phyloP scores from a whole-genome alignment of 1,284 basidiomycete species.

The Papiliotrema nemorosa region DNA sequence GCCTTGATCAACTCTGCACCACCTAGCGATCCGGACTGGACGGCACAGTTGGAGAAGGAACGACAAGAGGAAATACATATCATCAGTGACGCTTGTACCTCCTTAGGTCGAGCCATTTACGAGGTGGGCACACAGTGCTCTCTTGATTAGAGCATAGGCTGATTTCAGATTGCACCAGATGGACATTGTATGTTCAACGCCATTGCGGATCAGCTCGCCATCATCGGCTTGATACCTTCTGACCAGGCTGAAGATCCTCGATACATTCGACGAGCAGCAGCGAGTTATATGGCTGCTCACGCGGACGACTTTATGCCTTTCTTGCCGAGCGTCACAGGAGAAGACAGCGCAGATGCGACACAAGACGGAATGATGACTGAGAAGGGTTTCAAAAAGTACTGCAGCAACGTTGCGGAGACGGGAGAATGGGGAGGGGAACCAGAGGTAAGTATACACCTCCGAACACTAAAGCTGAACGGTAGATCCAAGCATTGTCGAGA shows the following conservation, averaged over 20 bases:
- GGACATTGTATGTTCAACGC: conserved; percentile 95
- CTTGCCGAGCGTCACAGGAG: conserved; percentile 70
- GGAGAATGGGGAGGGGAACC: conserved; percentile 96
- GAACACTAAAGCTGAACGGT: too few species aligned
- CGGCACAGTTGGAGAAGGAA: conserved; percentile 65
- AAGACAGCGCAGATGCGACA: conserved; percentile 67
- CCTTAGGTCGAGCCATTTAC: conserved; percentile 63
- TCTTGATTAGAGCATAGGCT: too few species aligned
- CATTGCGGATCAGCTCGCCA: conserved; percentile 69
- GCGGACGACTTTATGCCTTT: conserved; percentile 92
- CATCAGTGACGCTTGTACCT: conserved; percentile 65
- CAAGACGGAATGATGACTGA: conserved; percentile 66
- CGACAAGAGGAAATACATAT: conserved; percentile 67
- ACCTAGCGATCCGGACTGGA: conserved; percentile 60
- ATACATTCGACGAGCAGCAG: conserved; percentile 64
- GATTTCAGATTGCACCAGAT: conserved; percentile 89
- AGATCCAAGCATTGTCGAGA: conserved; percentile 80
- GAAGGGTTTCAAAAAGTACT: conserved; percentile 72
- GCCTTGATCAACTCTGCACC: conserved; percentile 61
- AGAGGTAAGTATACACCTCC: conserved; percentile 56
- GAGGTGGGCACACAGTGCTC: too few species aligned
- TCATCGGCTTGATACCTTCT: conserved; percentile 36
- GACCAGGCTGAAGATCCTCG: conserved; percentile 30
- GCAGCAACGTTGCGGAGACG: conserved; percentile 72
- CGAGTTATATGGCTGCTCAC: conserved; percentile 77